Evolutionary conservation across 306 rosid species (phyloP).

Genomic region (Castanopsis chinensis): DNA sequence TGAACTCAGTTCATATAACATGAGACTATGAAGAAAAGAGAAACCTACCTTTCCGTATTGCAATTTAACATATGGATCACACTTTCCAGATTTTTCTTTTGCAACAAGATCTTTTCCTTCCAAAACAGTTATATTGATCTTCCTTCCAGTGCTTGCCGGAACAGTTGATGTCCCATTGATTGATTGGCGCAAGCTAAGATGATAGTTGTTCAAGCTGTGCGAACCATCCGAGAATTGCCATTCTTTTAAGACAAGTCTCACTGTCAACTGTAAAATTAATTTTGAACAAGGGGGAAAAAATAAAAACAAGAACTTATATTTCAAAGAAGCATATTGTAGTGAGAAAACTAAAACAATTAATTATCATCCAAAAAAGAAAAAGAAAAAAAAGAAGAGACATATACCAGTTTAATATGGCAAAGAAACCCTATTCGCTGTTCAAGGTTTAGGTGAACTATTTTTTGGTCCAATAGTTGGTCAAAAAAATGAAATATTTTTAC

Average conservation of each 20-base stretch:
- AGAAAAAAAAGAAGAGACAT: not conserved
- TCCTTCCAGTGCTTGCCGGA: conserved; percentile 77
- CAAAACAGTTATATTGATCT: conserved; percentile 57
- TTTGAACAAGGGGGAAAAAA: conserved; percentile 7
- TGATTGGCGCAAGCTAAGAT: conserved; percentile 39
- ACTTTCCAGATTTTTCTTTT: conserved; percentile 74
- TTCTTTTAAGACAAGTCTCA: conserved; percentile 70
- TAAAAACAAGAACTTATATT: conserved; percentile 11
- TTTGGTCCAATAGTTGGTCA: not conserved
- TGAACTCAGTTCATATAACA: conserved; percentile 10
- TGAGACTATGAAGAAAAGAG: conserved; percentile 5
- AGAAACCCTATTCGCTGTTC: not conserved
- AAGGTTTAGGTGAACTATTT: not conserved
- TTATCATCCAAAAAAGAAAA: not conserved
- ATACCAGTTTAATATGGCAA: not conserved
- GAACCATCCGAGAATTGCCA: conserved; percentile 97
- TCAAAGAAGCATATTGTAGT: conserved; percentile 7
- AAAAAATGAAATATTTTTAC: not conserved
- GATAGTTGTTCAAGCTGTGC: conserved; percentile 49
- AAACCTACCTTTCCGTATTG: conserved; percentile 84
- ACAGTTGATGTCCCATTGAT: conserved; percentile 66
- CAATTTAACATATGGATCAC: conserved; percentile 68
- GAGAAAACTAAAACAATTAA: not conserved
- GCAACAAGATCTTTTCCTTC: conserved; percentile 77
- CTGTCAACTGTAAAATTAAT: conserved; percentile 62